A percentile compares a stretch with the other conserved stretches of the same genome.
Conservation (phyloP, 2,329 filamentous ascomycete genomes). For the Trichophyton simii region DNA sequence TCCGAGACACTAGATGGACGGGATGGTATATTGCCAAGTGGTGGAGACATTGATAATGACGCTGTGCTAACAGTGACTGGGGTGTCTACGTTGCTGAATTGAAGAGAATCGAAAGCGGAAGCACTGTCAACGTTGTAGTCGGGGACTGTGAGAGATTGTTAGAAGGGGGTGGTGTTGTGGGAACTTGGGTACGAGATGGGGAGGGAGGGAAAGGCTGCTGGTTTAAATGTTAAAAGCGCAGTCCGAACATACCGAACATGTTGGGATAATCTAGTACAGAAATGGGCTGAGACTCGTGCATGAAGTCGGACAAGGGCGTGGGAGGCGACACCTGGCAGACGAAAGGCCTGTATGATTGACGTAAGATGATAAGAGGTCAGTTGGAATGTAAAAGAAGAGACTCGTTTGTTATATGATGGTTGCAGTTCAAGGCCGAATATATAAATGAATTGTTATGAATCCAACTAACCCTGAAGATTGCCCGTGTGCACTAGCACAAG, state of each 20-base stretch:
- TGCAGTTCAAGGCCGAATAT: not conserved
- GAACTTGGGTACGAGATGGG: not conserved
- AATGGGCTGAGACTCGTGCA: not conserved
- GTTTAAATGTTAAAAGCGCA: not conserved
- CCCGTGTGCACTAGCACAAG: not conserved
- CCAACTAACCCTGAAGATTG: not conserved
- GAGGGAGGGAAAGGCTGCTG: not conserved
- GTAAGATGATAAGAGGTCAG: not conserved
- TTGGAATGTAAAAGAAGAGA: not conserved
- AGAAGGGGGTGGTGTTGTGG: not conserved
- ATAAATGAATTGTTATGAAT: not conserved
- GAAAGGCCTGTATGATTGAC: not conserved
- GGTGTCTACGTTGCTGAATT: not conserved
- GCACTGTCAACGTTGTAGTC: not conserved
- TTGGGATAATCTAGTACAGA: constrained; percentile 3
- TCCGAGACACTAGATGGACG: not conserved
- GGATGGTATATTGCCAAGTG: not conserved
- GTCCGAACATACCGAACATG: not conserved
- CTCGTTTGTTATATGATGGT: not conserved
- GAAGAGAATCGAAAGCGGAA: not conserved
- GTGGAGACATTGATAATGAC: constrained; percentile 4
- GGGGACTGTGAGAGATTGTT: not conserved
- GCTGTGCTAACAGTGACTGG: not conserved
- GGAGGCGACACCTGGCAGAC: constrained; percentile 1
- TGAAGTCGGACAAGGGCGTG: constrained; percentile 2